Evolutionary conservation across 2,329 filamentous ascomycete species (phyloP).

Genomic region (Ophiostoma ips): DNA sequence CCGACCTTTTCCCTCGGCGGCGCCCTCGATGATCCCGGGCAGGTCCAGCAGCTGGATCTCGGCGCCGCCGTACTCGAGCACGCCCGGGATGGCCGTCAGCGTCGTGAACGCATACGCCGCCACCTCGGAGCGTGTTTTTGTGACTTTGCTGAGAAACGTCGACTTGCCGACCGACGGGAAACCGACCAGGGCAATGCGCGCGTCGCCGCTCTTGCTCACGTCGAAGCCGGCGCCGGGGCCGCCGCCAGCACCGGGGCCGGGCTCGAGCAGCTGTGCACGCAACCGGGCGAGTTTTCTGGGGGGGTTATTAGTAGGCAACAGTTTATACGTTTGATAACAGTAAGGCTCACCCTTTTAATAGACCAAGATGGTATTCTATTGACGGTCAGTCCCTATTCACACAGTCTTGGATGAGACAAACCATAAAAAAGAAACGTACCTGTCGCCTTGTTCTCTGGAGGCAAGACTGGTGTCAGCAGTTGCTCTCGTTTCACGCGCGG

Average conservation of each 20-base stretch:
- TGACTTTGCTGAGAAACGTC: slow-evolving; percentile 96
- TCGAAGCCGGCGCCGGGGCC: slow-evolving; percentile 77
- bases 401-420: no score
- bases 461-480: slow-evolving; percentile 8
- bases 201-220: slow-evolving; percentile 92
- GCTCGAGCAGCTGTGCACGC: slow-evolving; percentile 86
- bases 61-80: slow-evolving; percentile 92
- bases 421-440: slow-evolving; percentile 38
- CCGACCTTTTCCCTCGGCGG: slow-evolving; percentile 86
- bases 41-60: slow-evolving; percentile 97
- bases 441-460: slow-evolving; percentile 91
- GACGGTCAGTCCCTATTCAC: not conserved
- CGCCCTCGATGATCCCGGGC: slow-evolving; percentile 95
- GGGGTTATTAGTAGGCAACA: not conserved
- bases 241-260: slow-evolving; percentile 61
- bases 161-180: slow-evolving; percentile 98
- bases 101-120: slow-evolving; percentile 97
- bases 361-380: slow-evolving; percentile 96
- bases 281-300: slow-evolving; percentile 85
- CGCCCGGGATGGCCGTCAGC: slow-evolving; percentile 89
- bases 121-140: slow-evolving; percentile 91
- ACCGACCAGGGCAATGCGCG: slow-evolving; percentile 91
- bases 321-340: not conserved
- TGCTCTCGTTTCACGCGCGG: not conserved
- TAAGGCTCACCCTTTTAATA: slow-evolving; percentile 72